Base-by-base conservation (phyloP, 345 rosid genomes). In the Cardiospermum halicacabum region DNA sequence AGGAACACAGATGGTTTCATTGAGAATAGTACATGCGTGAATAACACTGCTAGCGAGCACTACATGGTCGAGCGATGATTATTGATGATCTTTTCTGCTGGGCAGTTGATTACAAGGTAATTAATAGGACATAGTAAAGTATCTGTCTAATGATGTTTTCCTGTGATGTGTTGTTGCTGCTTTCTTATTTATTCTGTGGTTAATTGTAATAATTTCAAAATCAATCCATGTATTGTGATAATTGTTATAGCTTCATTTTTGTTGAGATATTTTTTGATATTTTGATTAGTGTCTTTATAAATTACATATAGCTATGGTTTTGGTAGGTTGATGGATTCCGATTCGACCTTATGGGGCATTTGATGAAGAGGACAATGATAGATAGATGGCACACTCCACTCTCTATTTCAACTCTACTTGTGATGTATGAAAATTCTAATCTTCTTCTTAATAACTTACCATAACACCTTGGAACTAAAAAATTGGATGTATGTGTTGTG, bases 11-110 rank as follows among this genome's bases (percentile, higher is more conserved):
- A 88, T 75, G 98, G 98, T 62, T 72, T 80, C 67, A 77, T 90
- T 54, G 97, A 93, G 82, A 56, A 93, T 67, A 93, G 97, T 74
- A 80, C 98, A 59, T 93, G 98, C 34, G 69, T 86, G 70, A 93
- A 93, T 66, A 89, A 93, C 82, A 89, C 97, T 51, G 98, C 98
- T 58, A 93, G 98, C 18, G 98, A 93, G 83, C 98, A 93, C 78
- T 86, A 84, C 69, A 90, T 93, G 98, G 92, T 82, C 56, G 94
- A 85, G 68, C 92, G 97, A 71, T 93, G 77, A 86, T 93, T 45
- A 42, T 84, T 40, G 97, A 93, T 72, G 98, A 93, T 76, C 88
- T 93, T 66, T 72, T 88, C 61, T 75, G 71, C 69, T 93, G 98
- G 98, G 89, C 77, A 58, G 75, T 81, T 30, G 82, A 93, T 59